Base-by-base conservation (phyloP, 768 basidiomycete genomes). In the Coprinopsis sp. region DNA sequence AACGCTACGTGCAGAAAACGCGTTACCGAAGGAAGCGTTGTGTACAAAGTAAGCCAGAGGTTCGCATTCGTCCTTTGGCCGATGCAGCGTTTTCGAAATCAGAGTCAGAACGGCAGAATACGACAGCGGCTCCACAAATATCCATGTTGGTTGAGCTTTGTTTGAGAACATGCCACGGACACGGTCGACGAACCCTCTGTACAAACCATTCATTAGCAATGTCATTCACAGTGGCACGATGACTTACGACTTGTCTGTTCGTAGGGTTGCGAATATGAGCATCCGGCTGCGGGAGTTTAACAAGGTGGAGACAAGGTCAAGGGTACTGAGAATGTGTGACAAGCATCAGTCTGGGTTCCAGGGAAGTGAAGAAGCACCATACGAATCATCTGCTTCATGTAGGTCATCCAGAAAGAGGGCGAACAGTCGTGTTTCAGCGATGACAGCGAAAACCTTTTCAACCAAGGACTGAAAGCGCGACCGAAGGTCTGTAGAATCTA, bases 381-480 rank as follows among this genome's bases (percentile, higher is more conserved):
- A 86, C 77, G 82, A 82, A 49, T 81, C 77, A 58, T 86, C 81
- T 7, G 86, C 84, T 54, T 84, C 84, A 50, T 88, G 86, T 13
- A 87, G 62, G 60, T 87, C 84, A 56, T 87, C 84, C 34, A 86
- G 66, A 54, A 86, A 85, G 41, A 88, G 62, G 1, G 84, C 84
- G 52, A 88, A 79, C 39, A 86, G 62, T 28, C 83, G 69, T 6
- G 81, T 84, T 57, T 87, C 82, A 1, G 84, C 77, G 33, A 87
- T 75, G 16, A 84, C 79, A 4, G 73, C 62, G 53, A 87, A 84
- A 25, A 87, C 84, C 55, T 75, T 80, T 60, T 84, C 81, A 3
- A 86, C 81, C 27, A 87, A 64, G 6, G 76, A 76, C 57, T 87
- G 82, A 53, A 88, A 88, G 30, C 86, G 67, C 7, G 82, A 82